Evolutionary conservation across 225 moss, liverwort and hornwort genomes (phyloP), one percentile per base, ranked within the genome.

Genomic region (Marchantia polymorpha): DNA sequence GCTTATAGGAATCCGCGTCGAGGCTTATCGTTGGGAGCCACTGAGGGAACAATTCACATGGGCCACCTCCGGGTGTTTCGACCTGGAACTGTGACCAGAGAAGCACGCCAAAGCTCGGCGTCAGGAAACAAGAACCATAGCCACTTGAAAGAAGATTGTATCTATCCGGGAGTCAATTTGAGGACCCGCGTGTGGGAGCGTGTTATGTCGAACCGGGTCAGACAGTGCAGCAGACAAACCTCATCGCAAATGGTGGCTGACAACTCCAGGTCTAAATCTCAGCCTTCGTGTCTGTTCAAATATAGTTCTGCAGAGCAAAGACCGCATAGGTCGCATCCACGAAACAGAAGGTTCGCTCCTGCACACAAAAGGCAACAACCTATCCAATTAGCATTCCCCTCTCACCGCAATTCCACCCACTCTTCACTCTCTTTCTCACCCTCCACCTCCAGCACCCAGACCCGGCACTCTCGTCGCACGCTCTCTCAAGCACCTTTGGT

Each of bases 161-260:
- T 25, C 23, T 26, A 19, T 74, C 75, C 2, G 48, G 3, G 25
- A 49, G n/a, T 54, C 64, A 77, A 77, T 64, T 77, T 25, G 26
- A 50, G 64, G 49, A 65, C 64, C 23, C 52, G 25, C 25, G 31
- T 30, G 12, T 58, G 10, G 10, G 52, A 31, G 49, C 48, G 20
- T 0, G 27, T 56, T 75, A 9, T 39, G 19, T 6, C 39, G 77
- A 77, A 31, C 31, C 7, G 49, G 64, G 64, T 50, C 50, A 64
- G 64, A 64, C 64, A 77, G 77, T 77, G 77, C 64, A 64, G 58
- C 58, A 46, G 50, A 75, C 78, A 61, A 74, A 79, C 83, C 83
- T 83, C 83, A 83, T 83, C 83, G 79, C 83, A 83, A 83, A 83
- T 73, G 74, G 68, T 75, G 58, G 75, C 79, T 75, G 69, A 51